Evolutionary conservation across 2,329 filamentous ascomycete genomes (phyloP), one percentile per base, ranked within the genome.

Genomic region (Blastomyces emzantsi): DNA sequence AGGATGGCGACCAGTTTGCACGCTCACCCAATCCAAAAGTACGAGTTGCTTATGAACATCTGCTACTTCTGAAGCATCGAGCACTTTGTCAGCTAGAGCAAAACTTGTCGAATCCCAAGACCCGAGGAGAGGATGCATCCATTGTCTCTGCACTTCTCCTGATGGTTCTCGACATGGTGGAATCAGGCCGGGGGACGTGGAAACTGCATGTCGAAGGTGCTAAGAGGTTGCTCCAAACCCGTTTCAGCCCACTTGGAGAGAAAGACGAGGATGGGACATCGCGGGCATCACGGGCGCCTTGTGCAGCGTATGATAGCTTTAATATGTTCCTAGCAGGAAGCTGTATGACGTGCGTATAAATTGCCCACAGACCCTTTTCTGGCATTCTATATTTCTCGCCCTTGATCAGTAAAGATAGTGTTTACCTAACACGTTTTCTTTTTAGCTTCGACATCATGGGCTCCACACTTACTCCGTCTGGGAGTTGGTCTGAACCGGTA

Each of bases 171-270:
- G 80, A 81, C 62, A 72, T 81, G 5, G 75, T 82, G 5, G 79
- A 81, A 65, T 82, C 80, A 0, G 81, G 81, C 17, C 77, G 75
- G 59, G 80, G 79, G 13, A 77, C 80, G 43, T 83, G 81, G 80
- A 81, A 77, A 66, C 76, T 79, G 43, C 81, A 83, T 64, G 75
- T 82, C 59, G 78, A 81, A 65, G 81, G 81, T 7, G 80, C 80
- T n/a, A 78, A 78, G 66, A 77, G 75, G 62, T 72, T 83, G 28
- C 74, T 83, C 28, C 73, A 75, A 47, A 72, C 72, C 6, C 72
- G 79, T 36, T 71, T 74, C 62, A 64, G 71, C 57, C 25, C 43
- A 43, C 62, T 39, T 39, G 66, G 67, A 47, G 64, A 64, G 51
- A 62, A 61, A 43, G 61, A 62, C 2, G 55, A 66, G 19, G 64